Evolutionary conservation across 2,329 filamentous ascomycete species (phyloP), one percentile per base, ranked within the genome.

Genomic region (Sphaerostilbella broomeana): DNA sequence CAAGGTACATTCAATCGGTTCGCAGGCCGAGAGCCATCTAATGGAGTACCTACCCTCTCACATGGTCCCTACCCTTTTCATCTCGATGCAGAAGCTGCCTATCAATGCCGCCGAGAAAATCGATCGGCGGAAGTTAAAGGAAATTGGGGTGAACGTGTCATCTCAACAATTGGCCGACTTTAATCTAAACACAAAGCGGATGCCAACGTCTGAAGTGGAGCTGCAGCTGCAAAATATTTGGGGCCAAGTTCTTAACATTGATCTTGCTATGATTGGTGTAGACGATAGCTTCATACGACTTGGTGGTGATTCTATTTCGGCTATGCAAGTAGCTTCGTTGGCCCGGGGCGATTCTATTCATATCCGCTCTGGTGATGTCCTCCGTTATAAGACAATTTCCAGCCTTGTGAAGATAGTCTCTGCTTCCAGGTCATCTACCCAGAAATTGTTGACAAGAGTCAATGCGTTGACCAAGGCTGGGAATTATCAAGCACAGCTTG

Each of bases 281-380:
- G 46, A 55, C 2, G 58, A 61, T 42, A 57, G 55, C 50, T 68
- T 68, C 53, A 61, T 67, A 46, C 53, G 50, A 0, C 52, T 67
- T 1, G 65, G 65, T 2, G 65, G 67, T 3, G 66, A 70, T 51
- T 70, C 67, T 0, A 55, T 70, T 11, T 55, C 55, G 4, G 65
- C 66, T 1, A 69, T 70, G 65, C 61, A 57, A 35, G 50, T 69
- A 1, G 62, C 66, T 1, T 56, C 64, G 2, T 51, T 54, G 22
- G 62, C 63, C 2, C 54, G 60, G 34, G 51, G 43, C 4, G 16
- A 12, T 3, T n/a, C 31, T 6, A 17, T 21, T 4, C 16, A 31
- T 22, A 27, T 47, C 15, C 35, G 27, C 2, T 30, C 36, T 11
- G 35, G 18, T 3, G 40, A 39, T 17, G 31, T 47, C 18, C 21